These are phyloP conservation scores for Comarum palustre DNA, from an alignment of 306 rosid species.

Conservation along the genomic window DNA sequence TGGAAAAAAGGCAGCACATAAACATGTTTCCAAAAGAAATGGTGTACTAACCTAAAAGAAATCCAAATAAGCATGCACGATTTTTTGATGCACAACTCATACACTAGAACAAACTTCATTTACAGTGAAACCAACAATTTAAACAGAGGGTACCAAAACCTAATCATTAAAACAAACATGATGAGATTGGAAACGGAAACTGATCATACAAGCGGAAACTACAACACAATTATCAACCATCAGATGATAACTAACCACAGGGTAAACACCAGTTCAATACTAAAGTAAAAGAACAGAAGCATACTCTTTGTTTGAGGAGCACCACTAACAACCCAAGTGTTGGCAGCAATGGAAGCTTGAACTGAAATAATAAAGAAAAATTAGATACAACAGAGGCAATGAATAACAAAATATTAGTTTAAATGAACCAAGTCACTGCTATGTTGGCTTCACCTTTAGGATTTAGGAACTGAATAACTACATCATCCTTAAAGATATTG, in stretches of 20 bases:
- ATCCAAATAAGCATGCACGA: neutral
- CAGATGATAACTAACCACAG: neutral
- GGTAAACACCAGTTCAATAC: neutral
- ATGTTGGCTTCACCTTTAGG: slow-evolving; percentile 62
- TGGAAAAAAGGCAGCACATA: neutral
- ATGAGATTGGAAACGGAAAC: neutral
- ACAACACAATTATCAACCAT: neutral
- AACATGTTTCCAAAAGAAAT: neutral
- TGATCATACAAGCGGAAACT: neutral
- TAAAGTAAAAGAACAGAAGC: slow-evolving; percentile 6
- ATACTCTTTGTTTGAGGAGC: slow-evolving; percentile 93
- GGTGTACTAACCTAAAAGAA: neutral
- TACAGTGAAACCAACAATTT: neutral
- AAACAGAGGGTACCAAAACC: neutral
- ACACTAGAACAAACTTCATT: neutral
- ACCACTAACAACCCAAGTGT: slow-evolving; percentile 99
- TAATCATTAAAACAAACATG: neutral
- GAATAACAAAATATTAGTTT: neutral
- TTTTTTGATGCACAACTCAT: neutral
- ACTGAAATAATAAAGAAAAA: slow-evolving; percentile 44
- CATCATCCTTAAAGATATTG: slow-evolving; percentile 91
- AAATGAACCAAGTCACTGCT: neutral
- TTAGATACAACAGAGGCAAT: neutral
- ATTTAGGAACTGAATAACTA: slow-evolving; percentile 82
- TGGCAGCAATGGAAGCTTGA: slow-evolving; percentile 98